These are phyloP conservation scores for Aspergillus leporis DNA, from an alignment of 495 filamentous ascomycete genomes.

Conservation along the genomic window DNA sequence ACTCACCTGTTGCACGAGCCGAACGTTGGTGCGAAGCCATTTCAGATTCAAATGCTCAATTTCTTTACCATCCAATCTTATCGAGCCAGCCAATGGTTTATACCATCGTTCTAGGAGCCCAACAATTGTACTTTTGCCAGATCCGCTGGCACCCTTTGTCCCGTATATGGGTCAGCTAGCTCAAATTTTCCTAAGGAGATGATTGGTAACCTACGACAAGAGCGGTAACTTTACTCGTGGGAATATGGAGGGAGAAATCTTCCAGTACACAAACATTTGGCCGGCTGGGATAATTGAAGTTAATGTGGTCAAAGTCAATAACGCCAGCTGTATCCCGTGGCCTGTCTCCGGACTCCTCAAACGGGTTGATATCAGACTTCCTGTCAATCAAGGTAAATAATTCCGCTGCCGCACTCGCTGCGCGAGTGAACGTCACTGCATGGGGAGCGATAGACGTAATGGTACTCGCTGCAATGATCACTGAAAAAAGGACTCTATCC, in stretches of 20 bases:
- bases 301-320: conserved; percentile 44
- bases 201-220: conserved; percentile 33
- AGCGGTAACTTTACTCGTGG: conserved; percentile 45
- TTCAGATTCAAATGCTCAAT: conserved; percentile 71
- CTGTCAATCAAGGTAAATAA: conserved; percentile 39
- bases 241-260: conserved; percentile 46
- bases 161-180: background rate
- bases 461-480: conserved; percentile 32
- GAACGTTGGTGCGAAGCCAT: conserved; percentile 81
- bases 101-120: conserved; percentile 88
- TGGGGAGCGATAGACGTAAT: conserved; percentile 25
- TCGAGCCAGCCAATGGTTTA: conserved; percentile 67
- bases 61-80: conserved; percentile 73
- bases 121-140: conserved; percentile 82
- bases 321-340: conserved; percentile 21
- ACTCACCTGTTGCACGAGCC: conserved; percentile 56
- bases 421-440: conserved; percentile 31
- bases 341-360: conserved; percentile 21
- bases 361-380: conserved; percentile 31
- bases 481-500: conserved; percentile 33
- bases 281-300: conserved; percentile 57
- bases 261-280: conserved; percentile 50
- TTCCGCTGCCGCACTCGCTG: conserved; percentile 36
- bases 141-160: conserved; percentile 63
- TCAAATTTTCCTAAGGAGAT: conserved; percentile 17